phyloP scores from a whole-genome alignment of 345 rosid genomes.

The Linum trigynum region DNA sequence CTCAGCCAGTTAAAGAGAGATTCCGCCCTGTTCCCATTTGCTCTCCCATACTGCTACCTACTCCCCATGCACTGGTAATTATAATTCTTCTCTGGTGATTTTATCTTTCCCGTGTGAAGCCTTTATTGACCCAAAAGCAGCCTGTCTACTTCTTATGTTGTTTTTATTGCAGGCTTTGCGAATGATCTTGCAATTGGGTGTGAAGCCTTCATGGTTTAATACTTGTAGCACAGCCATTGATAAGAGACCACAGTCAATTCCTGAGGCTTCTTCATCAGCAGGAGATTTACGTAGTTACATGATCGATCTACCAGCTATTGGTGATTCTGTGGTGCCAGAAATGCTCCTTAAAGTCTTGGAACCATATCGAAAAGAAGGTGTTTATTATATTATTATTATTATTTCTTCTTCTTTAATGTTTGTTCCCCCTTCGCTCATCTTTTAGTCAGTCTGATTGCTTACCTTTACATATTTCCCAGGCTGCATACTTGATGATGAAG shows the following conservation, averaged over 20 bases:
- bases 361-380: constrained; percentile 83
- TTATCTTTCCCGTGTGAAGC: neutral
- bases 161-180: constrained; percentile 61
- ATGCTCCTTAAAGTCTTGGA: constrained; percentile 92
- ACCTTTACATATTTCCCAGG: constrained; percentile 31
- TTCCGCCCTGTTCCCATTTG: constrained; percentile 91
- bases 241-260: constrained; percentile 71
- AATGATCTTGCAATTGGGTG: constrained; percentile 95
- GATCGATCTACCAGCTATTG: constrained; percentile 65
- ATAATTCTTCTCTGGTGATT: neutral
- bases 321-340: constrained; percentile 92
- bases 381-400: constrained; percentile 8
- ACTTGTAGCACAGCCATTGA: constrained; percentile 56
- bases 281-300: constrained; percentile 83
- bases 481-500: constrained; percentile 84
- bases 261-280: constrained; percentile 53
- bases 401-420: neutral
- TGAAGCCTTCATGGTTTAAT: constrained; percentile 91
- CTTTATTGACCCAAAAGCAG: too few species aligned
- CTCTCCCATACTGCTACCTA: constrained; percentile 73
- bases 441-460: constrained; percentile 10
- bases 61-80: constrained; percentile 90
- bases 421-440: neutral
- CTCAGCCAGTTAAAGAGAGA: constrained; percentile 60
- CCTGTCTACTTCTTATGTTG: constrained; percentile 5